These are phyloP conservation scores for Echinochloa phyllopogon DNA, from an alignment of 176 grass and related monocot species.

Conservation along the genomic window DNA sequence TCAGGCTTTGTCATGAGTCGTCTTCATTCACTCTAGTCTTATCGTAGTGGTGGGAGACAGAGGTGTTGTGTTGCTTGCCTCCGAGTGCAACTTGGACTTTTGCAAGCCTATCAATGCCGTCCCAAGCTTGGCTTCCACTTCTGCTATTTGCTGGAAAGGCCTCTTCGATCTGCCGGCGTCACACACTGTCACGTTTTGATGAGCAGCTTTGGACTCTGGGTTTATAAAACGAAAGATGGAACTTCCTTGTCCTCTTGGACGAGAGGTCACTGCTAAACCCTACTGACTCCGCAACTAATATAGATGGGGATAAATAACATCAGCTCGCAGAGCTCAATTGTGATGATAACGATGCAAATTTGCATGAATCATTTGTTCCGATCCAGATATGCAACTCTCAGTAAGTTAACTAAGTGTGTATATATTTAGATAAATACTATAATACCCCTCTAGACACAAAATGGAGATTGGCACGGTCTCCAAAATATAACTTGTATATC, in stretches of 20 bases:
- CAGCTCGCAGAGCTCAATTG: background rate
- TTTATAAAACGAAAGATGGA: slow-evolving; percentile 40
- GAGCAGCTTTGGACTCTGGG: slow-evolving; percentile 29
- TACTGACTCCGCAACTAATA: slow-evolving; percentile 35
- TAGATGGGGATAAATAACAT: slow-evolving; percentile 11
- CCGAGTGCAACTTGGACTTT: slow-evolving; percentile 30
- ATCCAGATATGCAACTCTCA: background rate
- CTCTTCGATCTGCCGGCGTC: slow-evolving; percentile 29
- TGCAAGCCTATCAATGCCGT: slow-evolving; percentile 2
- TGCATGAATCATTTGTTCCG: background rate
- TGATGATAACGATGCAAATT: slow-evolving; percentile 19
- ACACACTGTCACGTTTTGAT: background rate
- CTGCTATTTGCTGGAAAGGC: slow-evolving; percentile 33
- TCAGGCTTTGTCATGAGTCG: background rate
- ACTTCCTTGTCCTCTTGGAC: slow-evolving; percentile 49
- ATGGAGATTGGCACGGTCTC: no score
- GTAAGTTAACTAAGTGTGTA: background rate
- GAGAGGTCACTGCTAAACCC: slow-evolving; percentile 28
- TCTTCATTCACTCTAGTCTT: background rate
- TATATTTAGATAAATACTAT: background rate
- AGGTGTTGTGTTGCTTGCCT: background rate
- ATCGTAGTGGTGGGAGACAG: slow-evolving; percentile 28
- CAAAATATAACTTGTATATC: no score
- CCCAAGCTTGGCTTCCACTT: slow-evolving; percentile 50
- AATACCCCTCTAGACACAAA: no score